These are phyloP conservation scores for Scedosporium apiospermum DNA, from an alignment of 2,329 filamentous ascomycete genomes.

Conservation along the genomic window DNA sequence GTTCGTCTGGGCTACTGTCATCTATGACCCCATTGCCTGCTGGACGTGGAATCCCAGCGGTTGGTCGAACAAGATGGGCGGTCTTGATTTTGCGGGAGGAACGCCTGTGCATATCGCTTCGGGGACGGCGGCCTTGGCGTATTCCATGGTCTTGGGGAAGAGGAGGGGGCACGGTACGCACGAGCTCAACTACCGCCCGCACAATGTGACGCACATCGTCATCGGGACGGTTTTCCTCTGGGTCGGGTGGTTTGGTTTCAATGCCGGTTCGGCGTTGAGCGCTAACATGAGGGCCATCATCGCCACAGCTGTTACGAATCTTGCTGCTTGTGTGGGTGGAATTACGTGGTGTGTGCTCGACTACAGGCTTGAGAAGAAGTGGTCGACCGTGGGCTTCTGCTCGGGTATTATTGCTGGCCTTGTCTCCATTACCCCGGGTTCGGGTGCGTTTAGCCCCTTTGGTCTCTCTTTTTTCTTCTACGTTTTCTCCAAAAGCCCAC, in stretches of 20 bases:
- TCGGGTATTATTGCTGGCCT: conserved; percentile 81
- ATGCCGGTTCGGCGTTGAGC: conserved; percentile 71
- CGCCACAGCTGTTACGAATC: conserved; percentile 77
- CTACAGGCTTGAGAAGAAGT: conserved; percentile 81
- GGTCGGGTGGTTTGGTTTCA: conserved; percentile 96
- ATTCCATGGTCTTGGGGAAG: conserved; percentile 86
- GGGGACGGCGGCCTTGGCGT: conserved; percentile 74
- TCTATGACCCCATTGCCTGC: conserved; percentile 89
- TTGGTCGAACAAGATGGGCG: conserved; percentile 72
- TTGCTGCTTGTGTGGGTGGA: conserved; percentile 74
- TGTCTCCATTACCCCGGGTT: conserved; percentile 81
- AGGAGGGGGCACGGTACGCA: conserved; percentile 75
- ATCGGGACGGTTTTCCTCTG: conserved; percentile 89
- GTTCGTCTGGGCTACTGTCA: conserved; percentile 82
- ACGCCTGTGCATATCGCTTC: conserved; percentile 86
- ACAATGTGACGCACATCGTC: conserved; percentile 88
- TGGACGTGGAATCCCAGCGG: conserved; percentile 87
- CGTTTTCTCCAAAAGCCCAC: too few relatives aligned
- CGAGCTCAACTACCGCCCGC: conserved; percentile 82
- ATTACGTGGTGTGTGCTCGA: conserved; percentile 86
- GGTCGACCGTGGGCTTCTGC: conserved; percentile 89
- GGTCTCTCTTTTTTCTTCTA: conserved; percentile 3
- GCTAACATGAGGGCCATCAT: conserved; percentile 80
- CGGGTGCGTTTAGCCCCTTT: conserved; percentile 36
- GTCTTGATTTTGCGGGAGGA: conserved; percentile 81